phyloP scores from a whole-genome alignment of 495 filamentous ascomycete genomes.

The Talaromyces stipitatus region DNA sequence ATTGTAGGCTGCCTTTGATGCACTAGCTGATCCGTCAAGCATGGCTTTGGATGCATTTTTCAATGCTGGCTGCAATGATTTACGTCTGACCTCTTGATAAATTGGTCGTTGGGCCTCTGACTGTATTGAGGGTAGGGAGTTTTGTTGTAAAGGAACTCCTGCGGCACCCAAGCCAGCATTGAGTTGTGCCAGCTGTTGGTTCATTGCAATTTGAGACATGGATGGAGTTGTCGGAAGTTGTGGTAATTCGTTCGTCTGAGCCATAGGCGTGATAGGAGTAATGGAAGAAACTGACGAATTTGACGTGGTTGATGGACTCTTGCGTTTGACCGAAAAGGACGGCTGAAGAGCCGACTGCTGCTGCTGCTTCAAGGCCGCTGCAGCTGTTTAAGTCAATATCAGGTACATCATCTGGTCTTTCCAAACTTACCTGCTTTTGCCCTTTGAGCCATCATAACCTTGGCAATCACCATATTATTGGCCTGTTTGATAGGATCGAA shows the following conservation, averaged over 20 bases:
- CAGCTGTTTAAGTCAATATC: not conserved
- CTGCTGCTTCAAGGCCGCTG: not conserved
- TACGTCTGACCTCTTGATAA: not conserved
- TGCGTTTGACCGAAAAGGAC: not conserved
- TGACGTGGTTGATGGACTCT: not conserved
- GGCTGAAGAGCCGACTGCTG: not conserved
- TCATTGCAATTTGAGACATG: not conserved
- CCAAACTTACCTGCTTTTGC: not conserved
- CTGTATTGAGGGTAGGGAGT: not conserved
- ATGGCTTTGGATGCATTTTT: not conserved
- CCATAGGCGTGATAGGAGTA: not conserved
- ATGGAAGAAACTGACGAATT: not conserved
- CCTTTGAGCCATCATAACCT: conserved; percentile 4
- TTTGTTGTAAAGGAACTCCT: not conserved
- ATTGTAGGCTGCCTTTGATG: not conserved
- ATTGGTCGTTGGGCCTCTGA: not conserved
- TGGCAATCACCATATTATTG: not conserved
- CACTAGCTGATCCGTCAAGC: not conserved
- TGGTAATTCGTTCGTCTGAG: not conserved
- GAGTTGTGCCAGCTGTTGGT: not conserved
- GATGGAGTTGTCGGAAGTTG: not conserved
- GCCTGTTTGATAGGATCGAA: conserved; percentile 1
- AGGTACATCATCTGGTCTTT: not conserved
- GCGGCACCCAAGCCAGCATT: not conserved
- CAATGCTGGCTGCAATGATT: not conserved